These are phyloP conservation scores for Candida ponderosae DNA, from an alignment of 805 yeast genomes.

Conservation along the genomic window DNA sequence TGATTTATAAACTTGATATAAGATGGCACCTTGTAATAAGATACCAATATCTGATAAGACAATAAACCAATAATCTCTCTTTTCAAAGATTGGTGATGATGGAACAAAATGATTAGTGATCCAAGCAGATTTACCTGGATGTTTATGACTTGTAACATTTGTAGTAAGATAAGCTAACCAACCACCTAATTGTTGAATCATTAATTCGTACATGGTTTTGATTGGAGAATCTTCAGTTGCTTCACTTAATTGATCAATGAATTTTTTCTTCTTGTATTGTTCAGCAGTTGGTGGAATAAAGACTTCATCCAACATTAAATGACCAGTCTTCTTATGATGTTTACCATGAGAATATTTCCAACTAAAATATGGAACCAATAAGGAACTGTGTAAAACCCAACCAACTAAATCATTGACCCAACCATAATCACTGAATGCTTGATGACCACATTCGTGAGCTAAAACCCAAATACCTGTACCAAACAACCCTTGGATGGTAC, in stretches of 20 bases:
- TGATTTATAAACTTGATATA: constrained; percentile 51
- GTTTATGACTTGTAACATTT: constrained; percentile 73
- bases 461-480: constrained; percentile 78
- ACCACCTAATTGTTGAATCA: constrained; percentile 71
- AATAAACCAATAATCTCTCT: constrained; percentile 64
- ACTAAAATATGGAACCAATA: constrained; percentile 79
- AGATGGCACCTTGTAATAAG: constrained; percentile 37
- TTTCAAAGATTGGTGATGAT: constrained; percentile 63
- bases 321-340: constrained; percentile 90
- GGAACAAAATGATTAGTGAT: constrained; percentile 67
- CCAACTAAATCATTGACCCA: constrained; percentile 73
- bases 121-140: constrained; percentile 38
- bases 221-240: constrained; percentile 71
- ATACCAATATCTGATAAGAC: constrained; percentile 71
- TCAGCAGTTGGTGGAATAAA: constrained; percentile 69
- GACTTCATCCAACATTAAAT: constrained; percentile 75
- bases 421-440: constrained; percentile 70
- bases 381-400: constrained; percentile 73
- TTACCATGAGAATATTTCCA: constrained; percentile 82
- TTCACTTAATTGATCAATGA: constrained; percentile 39
- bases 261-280: constrained; percentile 35
- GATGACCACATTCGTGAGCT: constrained; percentile 92
- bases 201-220: constrained; percentile 43
- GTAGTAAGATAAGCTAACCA: constrained; percentile 60
- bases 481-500: constrained; percentile 51